These are phyloP conservation scores for Leptoxyphium fumago DNA, from an alignment of 2,329 filamentous ascomycete species.

Conservation along the genomic window DNA sequence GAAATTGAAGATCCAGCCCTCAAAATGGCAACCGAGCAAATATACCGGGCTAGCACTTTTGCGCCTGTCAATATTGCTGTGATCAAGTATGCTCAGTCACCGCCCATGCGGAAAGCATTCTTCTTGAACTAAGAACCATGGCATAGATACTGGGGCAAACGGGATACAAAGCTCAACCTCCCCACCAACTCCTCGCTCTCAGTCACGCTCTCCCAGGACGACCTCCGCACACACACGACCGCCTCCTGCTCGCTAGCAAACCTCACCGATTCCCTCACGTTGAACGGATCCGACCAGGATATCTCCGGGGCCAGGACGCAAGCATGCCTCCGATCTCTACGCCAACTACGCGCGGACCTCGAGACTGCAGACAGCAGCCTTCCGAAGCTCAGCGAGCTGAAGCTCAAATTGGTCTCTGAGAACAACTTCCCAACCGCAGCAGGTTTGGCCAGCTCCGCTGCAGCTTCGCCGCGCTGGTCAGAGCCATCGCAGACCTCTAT, in stretches of 20 bases:
- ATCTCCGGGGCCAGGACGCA: constrained; percentile 82
- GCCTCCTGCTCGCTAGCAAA: constrained; percentile 73
- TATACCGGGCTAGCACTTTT: constrained; percentile 89
- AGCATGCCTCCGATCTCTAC: constrained; percentile 80
- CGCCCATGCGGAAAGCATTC: constrained; percentile 8
- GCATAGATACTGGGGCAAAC: constrained; percentile 83
- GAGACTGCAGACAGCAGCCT: constrained; percentile 58
- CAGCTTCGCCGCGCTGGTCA: constrained; percentile 54
- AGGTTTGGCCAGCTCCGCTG: constrained; percentile 56
- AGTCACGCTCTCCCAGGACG: constrained; percentile 86
- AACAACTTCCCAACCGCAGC: constrained; percentile 99
- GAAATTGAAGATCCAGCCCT: not conserved
- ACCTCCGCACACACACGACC: constrained; percentile 90
- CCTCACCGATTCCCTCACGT: constrained; percentile 56
- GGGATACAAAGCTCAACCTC: constrained; percentile 67
- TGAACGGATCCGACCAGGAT: constrained; percentile 74
- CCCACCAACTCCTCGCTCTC: constrained; percentile 97
- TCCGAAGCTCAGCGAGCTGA: constrained; percentile 64
- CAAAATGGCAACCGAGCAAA: constrained; percentile 14
- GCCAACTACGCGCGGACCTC: constrained; percentile 58
- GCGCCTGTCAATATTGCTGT: constrained; percentile 97
- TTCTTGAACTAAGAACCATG: constrained; percentile 2
- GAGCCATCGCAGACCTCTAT: constrained; percentile 86
- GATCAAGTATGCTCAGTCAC: constrained; percentile 54
- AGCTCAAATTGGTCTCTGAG: constrained; percentile 77